Base-by-base conservation (phyloP, 2,329 filamentous ascomycete genomes). In the Phialocephala sp. region DNA sequence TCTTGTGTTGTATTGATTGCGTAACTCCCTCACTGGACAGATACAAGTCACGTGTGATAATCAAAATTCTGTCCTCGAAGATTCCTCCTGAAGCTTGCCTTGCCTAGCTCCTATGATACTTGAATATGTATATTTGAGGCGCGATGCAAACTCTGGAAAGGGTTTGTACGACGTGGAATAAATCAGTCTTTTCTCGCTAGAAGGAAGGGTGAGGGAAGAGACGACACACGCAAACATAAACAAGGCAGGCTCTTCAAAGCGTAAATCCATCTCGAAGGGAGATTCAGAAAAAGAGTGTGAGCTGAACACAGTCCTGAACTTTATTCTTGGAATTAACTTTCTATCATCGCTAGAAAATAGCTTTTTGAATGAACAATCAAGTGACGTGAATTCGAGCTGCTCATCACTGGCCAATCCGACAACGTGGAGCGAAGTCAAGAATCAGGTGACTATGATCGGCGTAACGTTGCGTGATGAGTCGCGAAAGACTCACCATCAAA, bases 91-190 rank as follows among this genome's bases (percentile, higher is more conserved):
- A 32, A 6, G 27, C 6, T 32, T 32, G 27, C 27, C 27, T 32
- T 32, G 27, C 3, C 27, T 32, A 32, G 62, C 64, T 67, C 6
- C 66, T 64, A 9, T 68, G 66, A 64, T 68, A 66, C 20, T 32
- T 66, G 18, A 68, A 63, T 11, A 68, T 63, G 59, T 66, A 62
- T 47, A 56, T 68, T 50, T 65, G 54, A 59, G 63, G 18, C 18
- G 35, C 4, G 63, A 65, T 59, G 59, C 62, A 3, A 20, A 52
- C 24, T 59, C 63, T 4, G 59, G 63, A 41, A 60, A 57, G 8
- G 41, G 55, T 2, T 22, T 65, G 41, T 62, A 65, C 20, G 59
- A 66, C 27, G 11, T 66, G 11, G 58, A 62, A 32, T 66, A 61
- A 55, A 20, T 47, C 5, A 27, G 11, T n/a, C 14, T 15, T 8